Conservation (phyloP, 345 rosid species). For the Syzygium oleosum region DNA sequence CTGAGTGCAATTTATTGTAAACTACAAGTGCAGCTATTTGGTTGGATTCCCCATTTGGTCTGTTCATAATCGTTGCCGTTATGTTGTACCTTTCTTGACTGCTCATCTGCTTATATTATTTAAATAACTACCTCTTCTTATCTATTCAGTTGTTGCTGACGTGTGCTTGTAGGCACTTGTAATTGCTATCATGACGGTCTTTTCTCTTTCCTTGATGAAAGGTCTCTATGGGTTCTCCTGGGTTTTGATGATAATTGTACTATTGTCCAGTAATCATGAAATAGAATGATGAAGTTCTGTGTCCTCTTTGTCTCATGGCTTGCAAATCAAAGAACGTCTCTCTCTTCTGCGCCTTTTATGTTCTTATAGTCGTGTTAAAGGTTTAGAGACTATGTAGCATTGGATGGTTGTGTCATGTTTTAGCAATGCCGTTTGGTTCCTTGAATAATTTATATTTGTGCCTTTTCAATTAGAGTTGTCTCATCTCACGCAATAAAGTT, state of each 20-base stretch:
- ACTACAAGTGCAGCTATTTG: neutral
- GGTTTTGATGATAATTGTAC: neutral
- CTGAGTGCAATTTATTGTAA: neutral
- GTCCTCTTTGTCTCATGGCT: neutral
- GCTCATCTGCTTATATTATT: neutral
- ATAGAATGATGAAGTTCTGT: neutral
- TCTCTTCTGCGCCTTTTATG: neutral
- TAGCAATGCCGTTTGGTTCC: neutral
- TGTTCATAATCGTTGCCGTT: neutral
- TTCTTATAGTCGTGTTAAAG: neutral
- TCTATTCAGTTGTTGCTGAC: neutral
- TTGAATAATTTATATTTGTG: neutral
- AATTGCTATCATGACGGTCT: neutral
- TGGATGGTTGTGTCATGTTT: neutral
- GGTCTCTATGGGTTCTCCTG: neutral
- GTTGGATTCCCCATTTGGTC: neutral
- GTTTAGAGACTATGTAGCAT: neutral
- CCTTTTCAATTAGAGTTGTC: neutral
- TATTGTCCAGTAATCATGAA: neutral
- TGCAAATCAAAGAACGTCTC: neutral
- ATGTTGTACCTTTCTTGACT: neutral
- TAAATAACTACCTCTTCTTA: neutral
- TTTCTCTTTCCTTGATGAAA: neutral
- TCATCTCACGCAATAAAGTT: neutral
- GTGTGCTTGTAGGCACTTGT: neutral